Evolutionary conservation across 352 stramenopile genomes (phyloP).

Genomic region (Phytophthora cactorum): DNA sequence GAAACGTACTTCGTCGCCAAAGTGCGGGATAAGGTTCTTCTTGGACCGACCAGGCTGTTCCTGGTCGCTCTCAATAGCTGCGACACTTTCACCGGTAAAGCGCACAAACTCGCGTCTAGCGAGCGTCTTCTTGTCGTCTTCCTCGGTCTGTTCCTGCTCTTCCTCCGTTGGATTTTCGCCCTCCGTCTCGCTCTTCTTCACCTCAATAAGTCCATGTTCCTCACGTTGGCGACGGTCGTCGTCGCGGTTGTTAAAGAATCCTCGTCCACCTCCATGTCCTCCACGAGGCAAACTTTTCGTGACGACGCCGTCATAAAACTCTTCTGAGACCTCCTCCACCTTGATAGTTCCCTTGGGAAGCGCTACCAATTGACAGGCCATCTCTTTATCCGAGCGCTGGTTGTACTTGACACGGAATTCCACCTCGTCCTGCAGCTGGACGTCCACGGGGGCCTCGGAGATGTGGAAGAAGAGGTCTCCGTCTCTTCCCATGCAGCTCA

Average conservation of each 20-base stretch:
- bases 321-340: slow-evolving; percentile 65
- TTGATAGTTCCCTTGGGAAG: slow-evolving; percentile 81
- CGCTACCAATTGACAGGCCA: slow-evolving; percentile 66
- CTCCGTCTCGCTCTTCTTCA: slow-evolving; percentile 24
- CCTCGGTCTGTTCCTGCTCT: slow-evolving; percentile 14
- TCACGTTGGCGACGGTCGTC: slow-evolving; percentile 40
- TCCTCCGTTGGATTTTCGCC: neutral
- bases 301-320: slow-evolving; percentile 63
- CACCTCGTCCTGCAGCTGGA: slow-evolving; percentile 75
- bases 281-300: slow-evolving; percentile 65
- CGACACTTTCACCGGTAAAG: slow-evolving; percentile 64
- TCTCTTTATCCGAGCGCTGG: slow-evolving; percentile 75
- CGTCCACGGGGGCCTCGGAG: slow-evolving; percentile 70
- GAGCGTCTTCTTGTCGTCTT: slow-evolving; percentile 24
- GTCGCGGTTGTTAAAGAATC: slow-evolving; percentile 48
- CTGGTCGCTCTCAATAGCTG: slow-evolving; percentile 22
- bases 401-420: slow-evolving; percentile 81
- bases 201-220: slow-evolving; percentile 59
- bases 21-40: slow-evolving; percentile 45
- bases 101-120: slow-evolving; percentile 48
- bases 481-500: slow-evolving; percentile 69
- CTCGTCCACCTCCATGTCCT: slow-evolving; percentile 29
- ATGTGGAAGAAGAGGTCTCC: slow-evolving; percentile 87
- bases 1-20: slow-evolving; percentile 79
- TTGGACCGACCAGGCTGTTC: slow-evolving; percentile 15